Evolutionary conservation across 331 rosid genomes (phyloP).

Genomic region (Malus hybrid): DNA sequence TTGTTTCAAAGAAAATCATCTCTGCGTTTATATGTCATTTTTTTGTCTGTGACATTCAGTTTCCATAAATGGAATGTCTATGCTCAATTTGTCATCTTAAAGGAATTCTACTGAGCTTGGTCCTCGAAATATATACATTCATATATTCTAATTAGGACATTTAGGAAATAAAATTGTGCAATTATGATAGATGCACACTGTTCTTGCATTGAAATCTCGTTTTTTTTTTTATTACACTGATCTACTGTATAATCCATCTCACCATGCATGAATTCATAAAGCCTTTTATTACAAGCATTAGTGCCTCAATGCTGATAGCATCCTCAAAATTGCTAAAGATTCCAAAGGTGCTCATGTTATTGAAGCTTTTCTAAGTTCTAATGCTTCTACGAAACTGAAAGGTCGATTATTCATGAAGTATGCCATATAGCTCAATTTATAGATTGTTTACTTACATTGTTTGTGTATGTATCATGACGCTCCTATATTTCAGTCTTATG

Average conservation of each 20-base stretch:
- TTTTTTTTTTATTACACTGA: not conserved
- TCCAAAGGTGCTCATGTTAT: conserved; percentile 68
- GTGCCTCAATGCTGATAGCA: conserved; percentile 43
- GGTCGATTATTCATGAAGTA: conserved; percentile 65
- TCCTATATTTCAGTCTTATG: not conserved
- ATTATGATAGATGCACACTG: not conserved
- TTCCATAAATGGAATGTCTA: not conserved
- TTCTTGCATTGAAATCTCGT: conserved; percentile 9
- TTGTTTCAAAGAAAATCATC: not conserved
- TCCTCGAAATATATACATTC: not conserved
- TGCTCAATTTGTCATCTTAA: not conserved
- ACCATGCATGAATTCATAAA: conserved; percentile 54
- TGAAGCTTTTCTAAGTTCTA: conserved; percentile 74
- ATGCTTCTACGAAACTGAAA: conserved; percentile 60
- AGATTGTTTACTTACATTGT: not conserved
- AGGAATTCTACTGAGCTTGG: not conserved
- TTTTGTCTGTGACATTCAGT: not conserved
- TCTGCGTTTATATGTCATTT: not conserved
- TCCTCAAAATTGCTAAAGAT: conserved; percentile 62
- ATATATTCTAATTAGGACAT: not conserved
- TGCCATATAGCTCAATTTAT: conserved; percentile 21
- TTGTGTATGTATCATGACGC: conserved; percentile 11
- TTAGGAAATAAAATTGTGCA: not conserved
- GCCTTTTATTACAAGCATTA: conserved; percentile 58
- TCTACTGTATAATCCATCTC: not conserved